Evolutionary conservation across 2,329 filamentous ascomycete genomes (phyloP), one percentile per base, ranked within the genome.

Genomic region (Allantophomopsis lycopodina): DNA sequence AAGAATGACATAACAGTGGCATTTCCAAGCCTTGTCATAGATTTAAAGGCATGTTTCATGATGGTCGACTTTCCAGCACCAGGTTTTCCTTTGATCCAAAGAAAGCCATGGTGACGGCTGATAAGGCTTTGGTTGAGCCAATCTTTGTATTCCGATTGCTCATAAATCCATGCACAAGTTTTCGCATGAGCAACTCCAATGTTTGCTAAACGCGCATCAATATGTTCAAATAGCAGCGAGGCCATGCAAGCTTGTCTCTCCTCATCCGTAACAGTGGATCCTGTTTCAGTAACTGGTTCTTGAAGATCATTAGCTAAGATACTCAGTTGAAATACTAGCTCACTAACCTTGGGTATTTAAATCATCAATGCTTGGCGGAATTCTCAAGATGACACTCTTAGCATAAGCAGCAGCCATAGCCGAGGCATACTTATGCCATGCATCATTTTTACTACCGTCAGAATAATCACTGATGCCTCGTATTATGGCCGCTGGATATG

Each of bases 51-150:
- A 21, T 54, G 53, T 40, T 63, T 62, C 54, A 63, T 61, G 18
- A 62, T 40, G 2, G 57, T 62, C 12, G 61, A 71, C 40, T 71
- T 71, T 0, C 64, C 62, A 2, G 57, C 53, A 0, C 64, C 64
- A 1, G 63, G 59, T 10, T 68, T 66, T 0, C 66, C 66, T 8
- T 21, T 35, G 21, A 70, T 63, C 65, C 64, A 69, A 0, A 70
- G 44, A 28, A 69, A 58, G 5, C 63, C 62, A 20, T 54, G 42
- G 30, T 64, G 55, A 2, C 55, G n/a, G 11, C 11, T 5, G 5
- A 16, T 11, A 7, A 33, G 16, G 16, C 11, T 11, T 14, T 16
- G 5, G 32, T 64, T 48, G n/a, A 59, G 52, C 65, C 63, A 68
- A 1, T 55, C 40, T 0, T 46, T 32, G 40, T 61, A 67, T 17